Evolutionary conservation across 2,329 filamentous ascomycete genomes (phyloP).

Genomic region (Fusarium sp.): DNA sequence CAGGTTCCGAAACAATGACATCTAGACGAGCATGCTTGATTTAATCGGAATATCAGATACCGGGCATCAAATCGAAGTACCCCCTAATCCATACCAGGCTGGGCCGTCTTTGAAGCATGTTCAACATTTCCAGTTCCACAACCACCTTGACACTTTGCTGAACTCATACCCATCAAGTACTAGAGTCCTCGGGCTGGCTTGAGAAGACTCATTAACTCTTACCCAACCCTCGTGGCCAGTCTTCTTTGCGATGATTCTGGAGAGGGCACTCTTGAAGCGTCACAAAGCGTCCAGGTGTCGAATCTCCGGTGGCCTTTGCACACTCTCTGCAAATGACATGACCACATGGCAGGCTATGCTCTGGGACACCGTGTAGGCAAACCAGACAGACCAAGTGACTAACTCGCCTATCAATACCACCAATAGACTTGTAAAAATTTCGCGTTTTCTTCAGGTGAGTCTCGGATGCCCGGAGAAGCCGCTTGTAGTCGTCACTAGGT

Average conservation of each 20-base stretch:
- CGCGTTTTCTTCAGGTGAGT: fast-evolving
- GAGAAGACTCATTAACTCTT: too few relatives aligned
- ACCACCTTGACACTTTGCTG: background rate
- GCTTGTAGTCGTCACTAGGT: fast-evolving
- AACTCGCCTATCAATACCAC: background rate
- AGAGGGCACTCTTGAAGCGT: background rate
- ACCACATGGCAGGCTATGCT: background rate
- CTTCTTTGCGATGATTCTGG: background rate
- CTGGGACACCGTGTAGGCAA: background rate
- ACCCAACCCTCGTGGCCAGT: background rate
- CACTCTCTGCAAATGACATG: background rate
- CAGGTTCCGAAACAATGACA: too few relatives aligned
- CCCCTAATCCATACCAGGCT: too few relatives aligned
- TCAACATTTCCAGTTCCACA: background rate
- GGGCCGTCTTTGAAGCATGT: background rate
- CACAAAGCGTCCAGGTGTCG: background rate
- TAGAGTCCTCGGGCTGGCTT: background rate
- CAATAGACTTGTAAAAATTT: background rate
- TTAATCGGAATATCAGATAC: too few relatives aligned
- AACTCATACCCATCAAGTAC: background rate
- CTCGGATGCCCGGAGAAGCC: background rate
- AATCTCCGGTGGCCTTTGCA: background rate
- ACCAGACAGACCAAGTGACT: background rate
- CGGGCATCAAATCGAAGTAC: too few relatives aligned
- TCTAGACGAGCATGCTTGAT: too few relatives aligned